Percentiles rank a stretch among this genome's conserved stretches.
phyloP scores from a whole-genome alignment of 2,329 filamentous ascomycete genomes.

The Calonectria naviculata region DNA sequence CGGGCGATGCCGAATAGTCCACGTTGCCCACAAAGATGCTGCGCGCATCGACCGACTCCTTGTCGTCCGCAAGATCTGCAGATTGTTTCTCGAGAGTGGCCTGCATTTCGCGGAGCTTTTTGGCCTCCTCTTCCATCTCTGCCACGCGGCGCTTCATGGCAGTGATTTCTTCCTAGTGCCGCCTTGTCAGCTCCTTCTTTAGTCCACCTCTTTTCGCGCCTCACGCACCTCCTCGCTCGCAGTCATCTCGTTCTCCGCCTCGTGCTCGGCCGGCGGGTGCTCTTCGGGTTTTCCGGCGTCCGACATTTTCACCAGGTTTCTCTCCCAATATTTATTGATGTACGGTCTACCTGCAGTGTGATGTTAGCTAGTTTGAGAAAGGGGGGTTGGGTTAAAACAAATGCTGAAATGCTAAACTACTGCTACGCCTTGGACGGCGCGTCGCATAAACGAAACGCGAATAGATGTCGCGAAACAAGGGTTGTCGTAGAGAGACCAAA shows the following conservation, averaged over 20 bases:
- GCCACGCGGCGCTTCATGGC: slow-evolving; percentile 89
- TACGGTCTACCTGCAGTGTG: slow-evolving; percentile 5
- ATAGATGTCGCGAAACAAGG: slow-evolving; percentile 6
- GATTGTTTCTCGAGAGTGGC: slow-evolving; percentile 86
- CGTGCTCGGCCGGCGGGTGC: slow-evolving; percentile 41
- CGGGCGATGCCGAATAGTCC: slow-evolving; percentile 95
- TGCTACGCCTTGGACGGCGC: slow-evolving; percentile 9
- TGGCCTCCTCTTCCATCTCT: slow-evolving; percentile 91
- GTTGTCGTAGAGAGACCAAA: not conserved
- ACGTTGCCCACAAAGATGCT: slow-evolving; percentile 99
- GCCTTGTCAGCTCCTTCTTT: slow-evolving; percentile 46
- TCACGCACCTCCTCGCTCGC: slow-evolving; percentile 51
- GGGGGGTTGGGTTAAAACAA: too few species aligned
- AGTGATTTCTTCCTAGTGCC: slow-evolving; percentile 77
- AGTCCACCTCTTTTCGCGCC: slow-evolving; percentile 43
- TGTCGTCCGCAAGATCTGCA: slow-evolving; percentile 87
- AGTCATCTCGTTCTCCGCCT: slow-evolving; percentile 44
- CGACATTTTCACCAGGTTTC: slow-evolving; percentile 41
- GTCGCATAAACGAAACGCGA: slow-evolving; percentile 26
- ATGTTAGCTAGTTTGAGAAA: slow-evolving; percentile 29
- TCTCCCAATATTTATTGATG: slow-evolving; percentile 1
- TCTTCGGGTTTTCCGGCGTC: slow-evolving; percentile 47
- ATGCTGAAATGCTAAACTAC: slow-evolving; percentile 2
- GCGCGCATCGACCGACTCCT: slow-evolving; percentile 93
- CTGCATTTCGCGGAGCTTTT: slow-evolving; percentile 89